Evolutionary conservation across 352 stramenopile species (phyloP).

Genomic region (Plasmopara viticola): DNA sequence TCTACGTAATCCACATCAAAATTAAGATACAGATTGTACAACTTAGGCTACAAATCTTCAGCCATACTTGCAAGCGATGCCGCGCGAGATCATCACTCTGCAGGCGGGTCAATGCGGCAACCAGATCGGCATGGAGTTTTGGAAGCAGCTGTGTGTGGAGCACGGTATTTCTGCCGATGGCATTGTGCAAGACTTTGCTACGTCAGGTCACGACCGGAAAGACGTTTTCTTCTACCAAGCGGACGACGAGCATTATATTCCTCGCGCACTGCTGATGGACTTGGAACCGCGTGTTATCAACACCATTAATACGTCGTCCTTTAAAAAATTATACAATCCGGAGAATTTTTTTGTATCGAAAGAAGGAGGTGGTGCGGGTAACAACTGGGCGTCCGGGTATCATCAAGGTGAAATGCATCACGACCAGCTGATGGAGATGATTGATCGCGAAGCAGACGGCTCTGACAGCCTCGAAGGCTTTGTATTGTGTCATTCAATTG

Average conservation of each 20-base stretch:
- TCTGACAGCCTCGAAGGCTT: slow-evolving; percentile 96
- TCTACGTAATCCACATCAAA: no score
- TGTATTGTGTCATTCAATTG: slow-evolving; percentile 98
- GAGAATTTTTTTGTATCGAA: slow-evolving; percentile 97
- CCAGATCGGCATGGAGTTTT: slow-evolving; percentile 99
- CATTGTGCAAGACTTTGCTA: slow-evolving; percentile 92
- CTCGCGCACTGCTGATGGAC: slow-evolving; percentile 96
- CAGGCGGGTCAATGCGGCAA: slow-evolving; percentile 99
- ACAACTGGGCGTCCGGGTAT: slow-evolving; percentile 92
- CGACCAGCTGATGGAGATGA: slow-evolving; percentile 99
- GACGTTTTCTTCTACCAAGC: slow-evolving; percentile 99
- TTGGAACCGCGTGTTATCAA: slow-evolving; percentile 94
- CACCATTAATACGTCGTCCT: slow-evolving; percentile 87
- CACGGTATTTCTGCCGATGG: slow-evolving; percentile 97
- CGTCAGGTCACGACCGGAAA: slow-evolving; percentile 94
- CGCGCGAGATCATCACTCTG: slow-evolving; percentile 99
- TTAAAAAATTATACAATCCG: slow-evolving; percentile 97
- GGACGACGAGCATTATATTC: slow-evolving; percentile 99
- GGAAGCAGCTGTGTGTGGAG: slow-evolving; percentile 98
- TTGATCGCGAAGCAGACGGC: slow-evolving; percentile 96
- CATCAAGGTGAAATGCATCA: slow-evolving; percentile 91
- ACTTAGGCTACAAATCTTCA: no score
- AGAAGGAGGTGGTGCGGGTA: slow-evolving; percentile 87
- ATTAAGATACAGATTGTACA: no score
- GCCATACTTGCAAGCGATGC: slow-evolving; percentile 49